Conservation (phyloP, 768 basidiomycete species). For the Mycena olivaceomarginata region DNA sequence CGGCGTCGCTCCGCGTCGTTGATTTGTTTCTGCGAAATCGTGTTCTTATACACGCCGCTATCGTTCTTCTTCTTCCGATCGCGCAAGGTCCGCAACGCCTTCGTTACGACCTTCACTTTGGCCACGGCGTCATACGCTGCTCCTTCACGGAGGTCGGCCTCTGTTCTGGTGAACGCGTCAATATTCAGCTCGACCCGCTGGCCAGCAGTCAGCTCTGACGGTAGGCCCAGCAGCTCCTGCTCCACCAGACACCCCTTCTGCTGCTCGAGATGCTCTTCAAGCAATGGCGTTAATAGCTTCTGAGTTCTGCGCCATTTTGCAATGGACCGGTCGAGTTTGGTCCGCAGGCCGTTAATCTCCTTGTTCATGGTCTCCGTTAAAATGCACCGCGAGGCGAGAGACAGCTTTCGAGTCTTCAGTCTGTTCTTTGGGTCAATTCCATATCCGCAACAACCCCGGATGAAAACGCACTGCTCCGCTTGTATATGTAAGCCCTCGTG, state of each 20-base stretch:
- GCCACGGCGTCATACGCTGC: background rate
- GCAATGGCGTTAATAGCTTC: background rate
- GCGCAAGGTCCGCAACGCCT: background rate
- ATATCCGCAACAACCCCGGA: too few relatives aligned
- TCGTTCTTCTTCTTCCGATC: conserved; percentile 31
- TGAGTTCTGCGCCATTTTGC: background rate
- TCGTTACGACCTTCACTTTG: background rate
- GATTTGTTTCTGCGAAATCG: conserved; percentile 2
- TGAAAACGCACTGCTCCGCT: conserved; percentile 11
- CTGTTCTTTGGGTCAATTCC: background rate
- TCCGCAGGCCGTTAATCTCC: background rate
- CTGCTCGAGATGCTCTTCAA: background rate
- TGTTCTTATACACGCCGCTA: conserved; percentile 15
- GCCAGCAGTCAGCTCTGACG: background rate
- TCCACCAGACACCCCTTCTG: background rate
- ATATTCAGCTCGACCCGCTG: background rate
- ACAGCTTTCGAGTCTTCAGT: background rate
- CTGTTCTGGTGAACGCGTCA: background rate
- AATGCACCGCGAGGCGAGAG: background rate
- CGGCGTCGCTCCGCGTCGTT: background rate
- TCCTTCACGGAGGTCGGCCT: conserved; percentile 13
- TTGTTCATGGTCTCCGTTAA: background rate
- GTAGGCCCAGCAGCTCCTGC: conserved; percentile 19
- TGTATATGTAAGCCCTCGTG: conserved; percentile 7
- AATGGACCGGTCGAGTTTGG: background rate